Evolutionary conservation across 768 basidiomycete genomes (phyloP).

Genomic region (Rhodotorula paludigena): DNA sequence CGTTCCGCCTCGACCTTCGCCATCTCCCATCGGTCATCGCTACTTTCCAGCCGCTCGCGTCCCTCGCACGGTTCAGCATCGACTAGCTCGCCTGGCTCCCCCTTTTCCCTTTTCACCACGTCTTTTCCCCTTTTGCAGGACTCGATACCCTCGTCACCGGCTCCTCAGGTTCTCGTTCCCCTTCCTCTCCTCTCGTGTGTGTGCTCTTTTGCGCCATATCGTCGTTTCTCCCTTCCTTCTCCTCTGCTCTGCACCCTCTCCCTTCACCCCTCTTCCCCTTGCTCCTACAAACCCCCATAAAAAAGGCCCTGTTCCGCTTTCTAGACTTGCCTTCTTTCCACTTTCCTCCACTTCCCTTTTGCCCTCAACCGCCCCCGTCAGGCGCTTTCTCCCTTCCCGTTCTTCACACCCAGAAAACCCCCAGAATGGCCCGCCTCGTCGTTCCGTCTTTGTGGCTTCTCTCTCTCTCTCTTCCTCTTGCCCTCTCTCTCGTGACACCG

Average conservation of each 20-base stretch:
- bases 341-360: no score
- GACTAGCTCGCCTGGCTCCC: constrained; percentile 1
- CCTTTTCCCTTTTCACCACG: not conserved
- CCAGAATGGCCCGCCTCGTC: not conserved
- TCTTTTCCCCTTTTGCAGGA: not conserved
- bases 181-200: not conserved
- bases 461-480: not conserved
- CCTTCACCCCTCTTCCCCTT: not conserved
- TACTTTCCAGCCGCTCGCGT: not conserved
- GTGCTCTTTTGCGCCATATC: not conserved
- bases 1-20: not conserved
- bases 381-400: no score
- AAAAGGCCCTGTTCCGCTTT: not conserved
- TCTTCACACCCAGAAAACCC: not conserved
- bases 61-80: not conserved
- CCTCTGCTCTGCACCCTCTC: not conserved
- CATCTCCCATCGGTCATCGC: not conserved
- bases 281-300: not conserved
- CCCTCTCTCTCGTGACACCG: not conserved
- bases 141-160: not conserved
- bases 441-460: not conserved
- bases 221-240: not conserved
- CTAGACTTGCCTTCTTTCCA: no score
- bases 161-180: not conserved
- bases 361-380: no score